Conservation (phyloP, 2,329 filamentous ascomycete genomes). For the Aspergillus felis region DNA sequence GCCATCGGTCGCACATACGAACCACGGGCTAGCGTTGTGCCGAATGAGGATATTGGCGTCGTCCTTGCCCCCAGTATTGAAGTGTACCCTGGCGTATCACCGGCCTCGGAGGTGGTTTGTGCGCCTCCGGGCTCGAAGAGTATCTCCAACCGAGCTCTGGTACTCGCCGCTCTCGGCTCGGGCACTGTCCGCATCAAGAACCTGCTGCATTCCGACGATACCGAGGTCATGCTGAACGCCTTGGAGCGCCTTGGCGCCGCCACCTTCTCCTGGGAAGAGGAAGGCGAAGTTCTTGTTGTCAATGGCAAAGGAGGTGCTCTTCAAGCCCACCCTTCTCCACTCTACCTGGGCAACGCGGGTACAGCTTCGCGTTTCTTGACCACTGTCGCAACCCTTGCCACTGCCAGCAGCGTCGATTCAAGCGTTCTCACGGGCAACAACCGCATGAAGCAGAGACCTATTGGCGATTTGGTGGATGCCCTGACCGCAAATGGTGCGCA, state of each 20-base stretch:
- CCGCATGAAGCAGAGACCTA: slow-evolving; percentile 93
- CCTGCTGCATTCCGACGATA: slow-evolving; percentile 92
- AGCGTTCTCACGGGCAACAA: slow-evolving; percentile 89
- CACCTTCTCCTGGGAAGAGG: slow-evolving; percentile 88
- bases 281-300: slow-evolving; percentile 85
- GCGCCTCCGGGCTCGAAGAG: slow-evolving; percentile 94
- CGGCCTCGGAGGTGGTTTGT: slow-evolving; percentile 65
- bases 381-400: slow-evolving; percentile 80
- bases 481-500: slow-evolving; percentile 80
- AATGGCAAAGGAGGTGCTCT: slow-evolving; percentile 86
- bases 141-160: slow-evolving; percentile 89
- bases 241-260: slow-evolving; percentile 79
- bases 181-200: slow-evolving; percentile 88
- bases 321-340: slow-evolving; percentile 66
- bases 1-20: slow-evolving; percentile 87
- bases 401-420: slow-evolving; percentile 57
- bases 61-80: slow-evolving; percentile 75
- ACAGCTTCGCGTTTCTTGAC: slow-evolving; percentile 95
- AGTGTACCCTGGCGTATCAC: slow-evolving; percentile 68
- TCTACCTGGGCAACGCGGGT: slow-evolving; percentile 95
- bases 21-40: slow-evolving; percentile 81
- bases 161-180: slow-evolving; percentile 85
- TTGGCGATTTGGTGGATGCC: slow-evolving; percentile 88
- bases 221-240: slow-evolving; percentile 95
- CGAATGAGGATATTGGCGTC: slow-evolving; percentile 76